These are phyloP conservation scores for Fagus crenata DNA, from an alignment of 306 rosid species.

Conservation along the genomic window DNA sequence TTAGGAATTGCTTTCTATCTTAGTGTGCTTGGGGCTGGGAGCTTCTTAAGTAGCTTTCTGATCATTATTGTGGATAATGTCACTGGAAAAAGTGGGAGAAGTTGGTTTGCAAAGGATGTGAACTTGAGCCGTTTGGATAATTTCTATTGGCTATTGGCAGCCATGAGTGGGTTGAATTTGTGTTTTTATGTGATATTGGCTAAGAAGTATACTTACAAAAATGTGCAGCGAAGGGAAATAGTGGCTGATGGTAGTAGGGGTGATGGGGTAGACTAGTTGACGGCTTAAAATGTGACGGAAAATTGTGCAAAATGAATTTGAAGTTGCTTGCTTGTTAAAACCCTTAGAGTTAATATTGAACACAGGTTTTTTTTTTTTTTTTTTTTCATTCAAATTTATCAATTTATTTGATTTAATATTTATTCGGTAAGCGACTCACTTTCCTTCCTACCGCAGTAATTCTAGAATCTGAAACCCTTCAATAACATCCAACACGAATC, in stretches of 20 bases:
- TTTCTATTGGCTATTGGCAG: slow-evolving; percentile 45
- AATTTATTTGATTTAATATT: too few relatives aligned
- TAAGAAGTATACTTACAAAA: slow-evolving; percentile 45
- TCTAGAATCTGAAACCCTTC: too few relatives aligned
- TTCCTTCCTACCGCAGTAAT: too few relatives aligned
- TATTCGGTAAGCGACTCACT: too few relatives aligned
- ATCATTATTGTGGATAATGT: slow-evolving; percentile 45
- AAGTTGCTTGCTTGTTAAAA: background rate
- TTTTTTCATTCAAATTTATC: too few relatives aligned
- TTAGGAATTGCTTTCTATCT: slow-evolving; percentile 51
- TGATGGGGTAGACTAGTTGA: slow-evolving; percentile 30
- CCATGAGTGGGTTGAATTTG: slow-evolving; percentile 33
- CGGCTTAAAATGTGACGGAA: slow-evolving; percentile 7
- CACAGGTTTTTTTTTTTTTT: background rate
- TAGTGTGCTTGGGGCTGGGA: slow-evolving; percentile 49
- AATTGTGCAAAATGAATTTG: background rate
- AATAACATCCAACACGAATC: too few relatives aligned
- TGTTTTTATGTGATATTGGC: slow-evolving; percentile 31
- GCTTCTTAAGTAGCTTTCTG: slow-evolving; percentile 46
- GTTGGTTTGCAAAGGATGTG: slow-evolving; percentile 50
- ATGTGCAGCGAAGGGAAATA: slow-evolving; percentile 13
- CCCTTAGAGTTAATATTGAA: background rate
- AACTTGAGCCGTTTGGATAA: slow-evolving; percentile 46
- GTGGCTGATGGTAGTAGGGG: slow-evolving; percentile 13
- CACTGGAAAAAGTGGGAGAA: slow-evolving; percentile 30